A percentile compares a stretch with the other conserved stretches of the same genome.
Conservation (phyloP, 768 basidiomycete genomes). For the Russula compacta region DNA sequence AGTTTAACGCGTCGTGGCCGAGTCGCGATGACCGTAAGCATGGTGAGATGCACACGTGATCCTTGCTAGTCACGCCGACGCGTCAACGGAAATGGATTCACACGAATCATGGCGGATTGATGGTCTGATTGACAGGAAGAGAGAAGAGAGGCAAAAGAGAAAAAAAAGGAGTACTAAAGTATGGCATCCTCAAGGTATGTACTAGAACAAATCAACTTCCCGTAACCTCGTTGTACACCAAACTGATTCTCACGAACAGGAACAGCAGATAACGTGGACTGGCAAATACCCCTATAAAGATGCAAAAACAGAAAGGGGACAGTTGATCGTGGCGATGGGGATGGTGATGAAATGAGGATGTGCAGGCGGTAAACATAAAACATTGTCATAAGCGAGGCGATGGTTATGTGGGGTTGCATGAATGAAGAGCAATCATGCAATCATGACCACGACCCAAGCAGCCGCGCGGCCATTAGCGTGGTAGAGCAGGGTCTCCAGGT, state of each 20-base stretch:
- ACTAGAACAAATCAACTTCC: constrained; percentile 7
- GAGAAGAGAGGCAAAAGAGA: too few species aligned
- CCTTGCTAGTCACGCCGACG: too few species aligned
- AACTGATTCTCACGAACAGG: constrained; percentile 3
- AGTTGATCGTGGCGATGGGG: not conserved
- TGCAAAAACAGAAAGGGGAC: constrained; percentile 7
- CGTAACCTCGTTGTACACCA: not conserved
- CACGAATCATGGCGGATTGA: not conserved
- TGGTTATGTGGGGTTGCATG: not conserved
- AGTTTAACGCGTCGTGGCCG: constrained; percentile 9
- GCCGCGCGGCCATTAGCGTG: not conserved
- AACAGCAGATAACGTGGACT: constrained; percentile 13
- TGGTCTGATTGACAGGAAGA: too few species aligned
- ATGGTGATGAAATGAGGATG: not conserved
- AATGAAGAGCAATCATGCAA: not conserved
- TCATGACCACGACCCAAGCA: not conserved
- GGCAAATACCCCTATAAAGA: constrained; percentile 20
- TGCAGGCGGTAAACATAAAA: not conserved
- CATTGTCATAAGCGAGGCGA: constrained; percentile 2
- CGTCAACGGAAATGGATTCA: not conserved
- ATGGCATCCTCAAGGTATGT: constrained; percentile 15
- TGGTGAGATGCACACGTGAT: constrained; percentile 10
- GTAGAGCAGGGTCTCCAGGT: not conserved
- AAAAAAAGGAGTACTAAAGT: constrained; percentile 1
- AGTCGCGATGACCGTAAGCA: constrained; percentile 11